phyloP scores from a whole-genome alignment of 2,329 filamentous ascomycete genomes.

The Penicillium palitans region DNA sequence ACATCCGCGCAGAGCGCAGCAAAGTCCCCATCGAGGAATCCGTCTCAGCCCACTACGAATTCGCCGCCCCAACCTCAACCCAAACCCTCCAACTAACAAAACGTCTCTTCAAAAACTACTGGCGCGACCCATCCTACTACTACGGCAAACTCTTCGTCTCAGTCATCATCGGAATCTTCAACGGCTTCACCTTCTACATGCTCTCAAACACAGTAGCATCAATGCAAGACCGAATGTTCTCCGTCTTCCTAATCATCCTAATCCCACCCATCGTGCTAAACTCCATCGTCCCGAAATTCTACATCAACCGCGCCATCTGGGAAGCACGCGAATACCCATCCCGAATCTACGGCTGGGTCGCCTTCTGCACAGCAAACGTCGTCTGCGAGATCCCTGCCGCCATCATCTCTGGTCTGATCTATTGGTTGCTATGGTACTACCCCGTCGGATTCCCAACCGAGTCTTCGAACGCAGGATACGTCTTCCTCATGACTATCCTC shows the following conservation, averaged over 20 bases:
- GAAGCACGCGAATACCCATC: constrained; percentile 71
- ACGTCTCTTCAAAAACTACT: constrained; percentile 70
- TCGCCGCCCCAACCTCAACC: constrained; percentile 62
- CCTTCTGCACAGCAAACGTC: constrained; percentile 72
- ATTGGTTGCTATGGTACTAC: constrained; percentile 77
- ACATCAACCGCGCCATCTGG: constrained; percentile 70
- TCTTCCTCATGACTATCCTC: constrained; percentile 74
- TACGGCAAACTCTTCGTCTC: constrained; percentile 75
- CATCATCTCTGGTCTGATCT: constrained; percentile 64
- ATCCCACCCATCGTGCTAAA: constrained; percentile 73
- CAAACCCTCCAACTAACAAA: constrained; percentile 69
- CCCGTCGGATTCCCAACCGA: constrained; percentile 68
- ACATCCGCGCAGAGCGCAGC: constrained; percentile 60
- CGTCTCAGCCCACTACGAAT: constrained; percentile 52
- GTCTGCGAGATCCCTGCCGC: constrained; percentile 71
- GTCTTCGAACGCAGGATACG: constrained; percentile 67
- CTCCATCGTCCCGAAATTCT: constrained; percentile 74
- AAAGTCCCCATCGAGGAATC: constrained; percentile 48
- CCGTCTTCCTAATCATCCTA: constrained; percentile 64
- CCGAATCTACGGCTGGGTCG: constrained; percentile 74
- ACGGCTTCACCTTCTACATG: constrained; percentile 75
- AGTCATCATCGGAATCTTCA: constrained; percentile 72
- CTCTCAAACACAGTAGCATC: constrained; percentile 65
- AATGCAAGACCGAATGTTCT: constrained; percentile 78
- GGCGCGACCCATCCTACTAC: constrained; percentile 73